Percentiles rank a stretch among this genome's conserved stretches.
phyloP scores from a whole-genome alignment of 257 asterid species.

The Cordia subcordata region DNA sequence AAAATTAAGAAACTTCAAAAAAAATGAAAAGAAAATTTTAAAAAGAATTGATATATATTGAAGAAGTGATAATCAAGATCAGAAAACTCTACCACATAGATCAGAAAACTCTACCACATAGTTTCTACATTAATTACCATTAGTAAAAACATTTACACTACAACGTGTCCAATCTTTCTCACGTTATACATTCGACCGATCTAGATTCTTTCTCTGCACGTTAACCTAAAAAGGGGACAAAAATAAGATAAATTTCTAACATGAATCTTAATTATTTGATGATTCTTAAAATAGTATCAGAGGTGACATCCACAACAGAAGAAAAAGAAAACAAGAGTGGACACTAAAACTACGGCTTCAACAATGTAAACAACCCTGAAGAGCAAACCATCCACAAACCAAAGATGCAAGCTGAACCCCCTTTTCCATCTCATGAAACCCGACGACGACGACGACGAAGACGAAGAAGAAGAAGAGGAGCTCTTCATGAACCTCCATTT shows the following conservation, averaged over 20 bases:
- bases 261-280: neutral
- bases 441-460: conserved; percentile 40
- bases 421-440: conserved; percentile 62
- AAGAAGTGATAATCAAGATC: too few relatives aligned
- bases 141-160: too few relatives aligned
- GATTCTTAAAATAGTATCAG: conserved; percentile 18
- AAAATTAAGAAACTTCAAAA: too few relatives aligned
- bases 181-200: too few relatives aligned
- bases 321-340: conserved; percentile 63
- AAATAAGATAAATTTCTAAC: too few relatives aligned
- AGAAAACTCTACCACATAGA: too few relatives aligned
- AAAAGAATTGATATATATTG: too few relatives aligned
- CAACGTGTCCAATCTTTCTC: too few relatives aligned
- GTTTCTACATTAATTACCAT: too few relatives aligned
- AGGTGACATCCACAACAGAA: conserved; percentile 72
- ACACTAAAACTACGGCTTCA: conserved; percentile 55
- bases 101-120: too few relatives aligned
- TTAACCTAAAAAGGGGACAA: neutral
- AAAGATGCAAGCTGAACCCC: conserved; percentile 37
- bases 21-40: too few relatives aligned
- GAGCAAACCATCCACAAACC: conserved; percentile 55
- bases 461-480: neutral
- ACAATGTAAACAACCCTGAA: conserved; percentile 54
- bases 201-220: too few relatives aligned
- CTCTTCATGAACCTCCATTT: conserved; percentile 36